Percentiles rank a stretch among this genome's conserved stretches.
phyloP scores from a whole-genome alignment of 495 filamentous ascomycete genomes.

The Trichoderma gamsii region DNA sequence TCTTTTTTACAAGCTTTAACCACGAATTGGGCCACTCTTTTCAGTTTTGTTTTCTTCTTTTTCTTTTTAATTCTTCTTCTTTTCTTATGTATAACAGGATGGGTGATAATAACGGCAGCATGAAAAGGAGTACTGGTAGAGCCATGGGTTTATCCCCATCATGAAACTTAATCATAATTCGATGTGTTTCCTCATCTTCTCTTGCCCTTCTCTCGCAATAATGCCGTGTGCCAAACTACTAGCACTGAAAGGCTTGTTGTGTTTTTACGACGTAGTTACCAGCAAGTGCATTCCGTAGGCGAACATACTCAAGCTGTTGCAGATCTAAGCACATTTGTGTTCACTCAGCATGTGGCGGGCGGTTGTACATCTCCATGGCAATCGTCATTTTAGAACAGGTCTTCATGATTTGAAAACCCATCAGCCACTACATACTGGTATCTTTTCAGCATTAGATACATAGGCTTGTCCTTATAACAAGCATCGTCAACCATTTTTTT shows the following conservation, averaged over 20 bases:
- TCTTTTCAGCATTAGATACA: neutral
- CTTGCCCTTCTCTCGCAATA: neutral
- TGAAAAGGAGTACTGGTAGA: neutral
- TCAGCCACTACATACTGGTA: slow-evolving; percentile 5
- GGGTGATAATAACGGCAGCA: neutral
- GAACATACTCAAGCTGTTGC: neutral
- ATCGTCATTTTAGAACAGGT: neutral
- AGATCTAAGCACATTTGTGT: neutral
- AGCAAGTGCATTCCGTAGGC: neutral
- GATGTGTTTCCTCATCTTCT: neutral
- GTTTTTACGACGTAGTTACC: too few species aligned
- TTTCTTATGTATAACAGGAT: neutral
- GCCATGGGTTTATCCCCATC: neutral
- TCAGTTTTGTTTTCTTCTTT: neutral
- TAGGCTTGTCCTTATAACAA: neutral
- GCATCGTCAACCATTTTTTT: neutral
- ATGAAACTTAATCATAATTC: neutral
- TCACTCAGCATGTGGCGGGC: neutral
- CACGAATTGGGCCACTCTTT: neutral
- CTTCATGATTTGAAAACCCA: neutral
- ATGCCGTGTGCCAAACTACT: neutral
- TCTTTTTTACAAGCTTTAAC: neutral
- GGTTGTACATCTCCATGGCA: neutral
- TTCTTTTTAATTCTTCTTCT: neutral
- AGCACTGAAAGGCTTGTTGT: too few species aligned